phyloP scores from a whole-genome alignment of 1,284 basidiomycete species.

The Marasmius tenuissimus region DNA sequence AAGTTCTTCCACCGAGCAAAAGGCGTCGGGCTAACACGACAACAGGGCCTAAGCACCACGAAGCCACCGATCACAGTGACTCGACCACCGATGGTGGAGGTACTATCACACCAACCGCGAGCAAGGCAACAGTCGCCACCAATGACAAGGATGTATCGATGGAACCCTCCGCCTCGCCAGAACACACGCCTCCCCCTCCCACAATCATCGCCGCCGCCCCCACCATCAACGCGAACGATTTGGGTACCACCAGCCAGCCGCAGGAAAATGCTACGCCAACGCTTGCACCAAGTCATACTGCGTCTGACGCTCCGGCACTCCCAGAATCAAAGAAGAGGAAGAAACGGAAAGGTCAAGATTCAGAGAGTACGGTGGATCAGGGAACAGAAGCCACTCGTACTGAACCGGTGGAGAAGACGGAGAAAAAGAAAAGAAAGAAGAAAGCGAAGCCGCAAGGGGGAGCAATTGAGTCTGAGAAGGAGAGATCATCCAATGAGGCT shows the following conservation, averaged over 20 bases:
- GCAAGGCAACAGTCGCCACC: not conserved
- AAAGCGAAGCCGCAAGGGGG: not conserved
- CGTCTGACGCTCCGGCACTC: not conserved
- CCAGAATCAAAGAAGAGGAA: not conserved
- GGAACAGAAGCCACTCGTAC: not conserved
- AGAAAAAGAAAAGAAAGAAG: conserved; percentile 2
- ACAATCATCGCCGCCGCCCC: not conserved
- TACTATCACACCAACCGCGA: not conserved
- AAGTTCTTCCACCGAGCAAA: conserved; percentile 9
- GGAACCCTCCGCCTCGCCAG: not conserved
- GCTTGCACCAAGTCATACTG: not conserved
- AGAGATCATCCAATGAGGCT: not conserved
- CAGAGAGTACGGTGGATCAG: not conserved
- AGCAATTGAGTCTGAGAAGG: not conserved
- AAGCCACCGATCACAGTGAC: not conserved
- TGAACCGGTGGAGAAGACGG: not conserved
- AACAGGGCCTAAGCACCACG: not conserved
- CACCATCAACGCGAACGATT: not conserved
- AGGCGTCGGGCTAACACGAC: not conserved
- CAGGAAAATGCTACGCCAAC: not conserved
- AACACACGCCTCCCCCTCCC: not conserved
- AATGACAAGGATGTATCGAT: not conserved
- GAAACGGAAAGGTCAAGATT: too few species aligned
- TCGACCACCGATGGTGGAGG: not conserved
- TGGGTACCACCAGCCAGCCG: not conserved